These are phyloP conservation scores for Penicillium sp. DNA, from an alignment of 2,329 filamentous ascomycete genomes.

Conservation along the genomic window DNA sequence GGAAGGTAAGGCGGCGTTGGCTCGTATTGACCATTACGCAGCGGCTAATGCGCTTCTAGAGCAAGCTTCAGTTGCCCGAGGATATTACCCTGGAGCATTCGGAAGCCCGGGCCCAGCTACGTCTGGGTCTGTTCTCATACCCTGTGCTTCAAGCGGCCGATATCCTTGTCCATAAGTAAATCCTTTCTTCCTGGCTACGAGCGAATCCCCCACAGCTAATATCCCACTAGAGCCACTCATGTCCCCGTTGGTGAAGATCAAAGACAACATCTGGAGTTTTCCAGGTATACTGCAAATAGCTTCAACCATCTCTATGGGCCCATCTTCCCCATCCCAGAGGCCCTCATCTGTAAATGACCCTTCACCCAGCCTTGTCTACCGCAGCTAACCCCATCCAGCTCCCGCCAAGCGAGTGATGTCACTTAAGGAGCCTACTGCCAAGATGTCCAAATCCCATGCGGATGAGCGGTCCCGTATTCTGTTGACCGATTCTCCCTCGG, in stretches of 20 bases:
- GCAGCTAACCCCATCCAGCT: slow-evolving; percentile 48
- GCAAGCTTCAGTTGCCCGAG: slow-evolving; percentile 68
- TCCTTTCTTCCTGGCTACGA: not conserved
- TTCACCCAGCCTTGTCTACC: not conserved
- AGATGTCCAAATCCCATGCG: slow-evolving; percentile 91
- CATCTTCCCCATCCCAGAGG: slow-evolving; percentile 67
- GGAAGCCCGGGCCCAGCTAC: slow-evolving; percentile 63
- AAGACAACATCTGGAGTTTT: slow-evolving; percentile 89
- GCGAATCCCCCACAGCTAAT: not conserved
- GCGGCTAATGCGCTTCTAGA: slow-evolving; percentile 48
- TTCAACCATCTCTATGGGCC: slow-evolving; percentile 76
- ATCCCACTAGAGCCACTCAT: slow-evolving; percentile 70
- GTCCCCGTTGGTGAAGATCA: slow-evolving; percentile 98
- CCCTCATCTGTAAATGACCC: slow-evolving; percentile 65
- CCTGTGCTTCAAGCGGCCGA: slow-evolving; percentile 95
- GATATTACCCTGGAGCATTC: slow-evolving; percentile 60
- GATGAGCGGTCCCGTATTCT: slow-evolving; percentile 75
- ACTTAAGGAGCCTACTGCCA: slow-evolving; percentile 70
- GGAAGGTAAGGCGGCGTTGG: slow-evolving; percentile 69
- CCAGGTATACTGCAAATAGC: slow-evolving; percentile 78
- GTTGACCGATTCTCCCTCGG: slow-evolving; percentile 68
- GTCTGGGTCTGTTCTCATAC: slow-evolving; percentile 91
- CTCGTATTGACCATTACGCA: not conserved
- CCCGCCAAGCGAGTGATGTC: slow-evolving; percentile 88
- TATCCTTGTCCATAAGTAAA: slow-evolving; percentile 77